Conservation (phyloP, 768 basidiomycete species). For the Infundibulicybe gibba region DNA sequence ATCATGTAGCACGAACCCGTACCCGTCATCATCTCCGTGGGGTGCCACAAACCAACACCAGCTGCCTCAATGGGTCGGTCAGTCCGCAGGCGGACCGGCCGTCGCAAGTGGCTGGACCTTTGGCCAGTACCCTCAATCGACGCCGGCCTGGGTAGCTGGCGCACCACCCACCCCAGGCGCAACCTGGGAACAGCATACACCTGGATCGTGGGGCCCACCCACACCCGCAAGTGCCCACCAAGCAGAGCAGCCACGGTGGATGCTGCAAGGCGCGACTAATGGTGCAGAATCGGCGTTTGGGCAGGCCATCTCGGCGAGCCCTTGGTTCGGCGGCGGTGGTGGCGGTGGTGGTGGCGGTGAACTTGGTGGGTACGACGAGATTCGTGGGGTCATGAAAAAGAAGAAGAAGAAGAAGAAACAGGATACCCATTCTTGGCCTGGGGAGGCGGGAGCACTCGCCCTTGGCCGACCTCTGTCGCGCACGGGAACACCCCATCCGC, state of each 20-base stretch:
- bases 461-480: background rate
- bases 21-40: background rate
- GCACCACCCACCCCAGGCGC: conserved; percentile 13
- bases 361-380: conserved; percentile 7
- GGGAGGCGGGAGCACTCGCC: background rate
- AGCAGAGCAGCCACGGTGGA: conserved; percentile 1
- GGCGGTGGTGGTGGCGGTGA: conserved; percentile 7
- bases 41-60: background rate
- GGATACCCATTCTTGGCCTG: background rate
- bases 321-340: conserved; percentile 14
- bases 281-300: conserved; percentile 5
- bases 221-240: conserved; percentile 5
- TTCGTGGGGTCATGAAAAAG: conserved; percentile 2
- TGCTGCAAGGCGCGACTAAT: too few relatives aligned
- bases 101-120: conserved; percentile 9
- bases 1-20: background rate
- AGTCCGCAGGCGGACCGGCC: background rate
- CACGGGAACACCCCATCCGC: background rate
- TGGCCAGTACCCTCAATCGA: conserved; percentile 11
- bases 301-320: conserved; percentile 18
- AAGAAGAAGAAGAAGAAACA: conserved; percentile 11
- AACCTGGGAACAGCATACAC: conserved; percentile 14
- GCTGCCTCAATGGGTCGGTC: background rate
- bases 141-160: conserved; percentile 13
- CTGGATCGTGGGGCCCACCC: conserved; percentile 13